Evolutionary conservation across 345 rosid species (phyloP), one percentile per base, ranked within the genome.

Genomic region (Salix suchowensis): DNA sequence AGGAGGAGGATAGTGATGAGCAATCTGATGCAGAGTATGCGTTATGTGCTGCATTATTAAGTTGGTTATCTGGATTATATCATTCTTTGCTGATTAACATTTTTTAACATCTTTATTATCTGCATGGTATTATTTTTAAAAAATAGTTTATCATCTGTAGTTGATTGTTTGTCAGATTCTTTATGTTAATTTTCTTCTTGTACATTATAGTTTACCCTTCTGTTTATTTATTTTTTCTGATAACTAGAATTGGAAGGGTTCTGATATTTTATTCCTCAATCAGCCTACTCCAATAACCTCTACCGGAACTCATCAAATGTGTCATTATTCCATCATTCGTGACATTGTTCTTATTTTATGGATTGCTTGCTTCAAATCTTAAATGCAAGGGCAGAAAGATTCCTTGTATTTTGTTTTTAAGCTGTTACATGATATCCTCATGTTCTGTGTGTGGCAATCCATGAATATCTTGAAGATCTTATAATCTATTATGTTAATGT

Each of bases 11-110:
- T 60, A 80, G 80, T 74, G 98, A 96, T 71, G 99, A 91, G 68
- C 93, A 89, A 76, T 86, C 90, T 71, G 97, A 94, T 82, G 88
- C 97, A 74, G 98, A 92, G 99, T 94, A 92, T 74, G 98, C 84
- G 80, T 65, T 40, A 21, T n/a, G 64, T 58, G 26, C 64, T 58
- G 16, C 4, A 21, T 61, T n/a, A 39, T 76, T 71, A 11, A 46
- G 54, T 73, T 73, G 36, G 24, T 76, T 34, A 26, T 10, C 4
- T 66, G 24, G 39, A 26, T 67, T 24, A 52, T 36, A 34, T 68
- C 16, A 14, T 67, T 74, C n/a, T 48, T 58, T 58, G 28, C 64
- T 3, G 64, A 11, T 9, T 58, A 4, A 28, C 12, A 24, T n/a
- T 58, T 58, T 58, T 58, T 12, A 23, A 8, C 28, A 44, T 28